Percentiles rank a stretch among this genome's conserved stretches.
Conservation (phyloP, 2,329 filamentous ascomycete species). For the Venturia effusa region DNA sequence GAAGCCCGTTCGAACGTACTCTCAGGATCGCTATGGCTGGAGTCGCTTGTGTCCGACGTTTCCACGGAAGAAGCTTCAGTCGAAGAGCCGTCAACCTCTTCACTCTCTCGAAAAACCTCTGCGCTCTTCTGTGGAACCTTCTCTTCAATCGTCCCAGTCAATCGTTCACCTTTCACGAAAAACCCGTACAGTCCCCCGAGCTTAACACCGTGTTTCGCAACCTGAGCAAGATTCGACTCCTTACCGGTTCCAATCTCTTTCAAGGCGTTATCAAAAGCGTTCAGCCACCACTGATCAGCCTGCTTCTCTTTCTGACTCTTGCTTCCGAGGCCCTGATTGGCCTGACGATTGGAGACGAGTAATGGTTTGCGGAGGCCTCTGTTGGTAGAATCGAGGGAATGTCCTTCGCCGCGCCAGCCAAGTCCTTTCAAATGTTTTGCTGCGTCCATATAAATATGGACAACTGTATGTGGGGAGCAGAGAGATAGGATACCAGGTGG, state of each 20-base stretch:
- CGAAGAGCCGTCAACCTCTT: neutral
- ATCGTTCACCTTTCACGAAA: conserved; percentile 72
- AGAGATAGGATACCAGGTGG: neutral
- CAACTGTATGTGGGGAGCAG: neutral
- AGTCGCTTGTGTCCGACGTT: neutral
- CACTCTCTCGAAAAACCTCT: neutral
- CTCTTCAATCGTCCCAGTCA: conserved; percentile 55
- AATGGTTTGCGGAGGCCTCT: conserved; percentile 76
- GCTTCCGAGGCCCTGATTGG: conserved; percentile 71
- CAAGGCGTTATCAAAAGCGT: conserved; percentile 83
- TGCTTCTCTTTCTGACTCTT: conserved; percentile 45
- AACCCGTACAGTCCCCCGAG: conserved; percentile 61
- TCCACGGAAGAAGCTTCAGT: neutral
- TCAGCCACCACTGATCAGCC: conserved; percentile 91
- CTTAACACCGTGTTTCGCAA: conserved; percentile 35
- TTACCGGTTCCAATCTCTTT: conserved; percentile 60
- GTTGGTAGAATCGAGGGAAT: conserved; percentile 69
- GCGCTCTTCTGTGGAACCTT: neutral
- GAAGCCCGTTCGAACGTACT: neutral
- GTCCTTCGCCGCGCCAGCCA: conserved; percentile 82
- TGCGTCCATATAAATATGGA: conserved; percentile 58
- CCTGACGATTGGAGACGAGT: conserved; percentile 70
- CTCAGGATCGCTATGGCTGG: neutral
- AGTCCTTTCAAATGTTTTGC: conserved; percentile 71
- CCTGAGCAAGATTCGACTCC: conserved; percentile 39